Evolutionary conservation across 192 early-diverging fungal genomes (phyloP), one percentile per base, ranked within the genome.

Genomic region (Globomyces pollinis-pini): DNA sequence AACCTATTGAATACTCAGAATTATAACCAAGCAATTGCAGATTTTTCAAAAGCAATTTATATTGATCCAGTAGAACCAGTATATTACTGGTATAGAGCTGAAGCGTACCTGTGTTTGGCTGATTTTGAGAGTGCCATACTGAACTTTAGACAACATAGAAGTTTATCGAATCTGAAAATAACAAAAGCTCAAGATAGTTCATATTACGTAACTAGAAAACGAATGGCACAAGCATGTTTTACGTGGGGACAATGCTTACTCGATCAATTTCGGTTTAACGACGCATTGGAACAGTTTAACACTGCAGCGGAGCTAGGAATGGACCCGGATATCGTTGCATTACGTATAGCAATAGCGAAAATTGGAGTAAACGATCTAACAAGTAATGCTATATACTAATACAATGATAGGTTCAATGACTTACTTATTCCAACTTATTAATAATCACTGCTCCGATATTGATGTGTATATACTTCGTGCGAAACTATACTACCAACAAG

Each of bases 381-480:
- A 6, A 26, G 21, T 9, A 12, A 8, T 16, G 6, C 45, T 49
- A 26, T 23, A 16, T 9, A 16, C 21, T 49, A 16, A 49, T 29
- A 8, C 45, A 49, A 49, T 36, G 35, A n/a, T n/a, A 38, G 36
- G 20, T 23, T 53, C 12, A 23, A 39, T 38, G 35, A 16, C 16
- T 32, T 18, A 63, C n/a, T 50, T 24, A 15, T 65, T 41, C n/a
- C 30, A 31, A 47, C 4, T 47, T n/a, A 47, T 47, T 4, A 47
- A 47, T 50, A 39, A 28, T 26, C 44, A 41, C 50, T 51, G 28
- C 18, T 16, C 50, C 31, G 50, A 51, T 16, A n/a, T 33, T 2
- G 77, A 79, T 39, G 49, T 70, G n/a, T 69, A 57, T 28, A 69
- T 79, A 20, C 53, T 76, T 15, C 68, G 77, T 2, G 73, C 77